Conservation (phyloP, 129 eudicot genomes). For the Pseudognaphalium luteoalbum region DNA sequence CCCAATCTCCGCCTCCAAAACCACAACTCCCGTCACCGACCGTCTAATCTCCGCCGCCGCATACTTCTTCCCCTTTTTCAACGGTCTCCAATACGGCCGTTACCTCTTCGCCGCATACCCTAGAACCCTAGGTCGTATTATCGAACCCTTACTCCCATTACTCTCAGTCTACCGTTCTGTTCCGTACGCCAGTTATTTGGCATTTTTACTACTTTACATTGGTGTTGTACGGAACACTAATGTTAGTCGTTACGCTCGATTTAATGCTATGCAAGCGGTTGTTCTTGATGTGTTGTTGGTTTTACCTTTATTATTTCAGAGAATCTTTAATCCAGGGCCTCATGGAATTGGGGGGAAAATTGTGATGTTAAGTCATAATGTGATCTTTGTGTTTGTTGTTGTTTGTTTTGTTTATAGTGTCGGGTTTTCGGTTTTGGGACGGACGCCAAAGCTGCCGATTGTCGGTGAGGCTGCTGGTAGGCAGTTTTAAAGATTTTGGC, state of each 20-base stretch:
- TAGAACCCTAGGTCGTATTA: conserved; percentile 39
- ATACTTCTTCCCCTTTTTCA: conserved; percentile 86
- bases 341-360: conserved; percentile 67
- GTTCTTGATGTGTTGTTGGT: conserved; percentile 75
- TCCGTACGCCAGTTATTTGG: conserved; percentile 71
- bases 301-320: conserved; percentile 61
- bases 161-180: conserved; percentile 67
- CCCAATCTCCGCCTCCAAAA: conserved; percentile 47
- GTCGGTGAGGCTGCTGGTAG: conserved; percentile 97
- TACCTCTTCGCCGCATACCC: conserved; percentile 84
- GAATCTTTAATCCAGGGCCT: conserved; percentile 61
- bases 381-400: conserved; percentile 51
- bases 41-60: conserved; percentile 82
- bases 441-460: conserved; percentile 78
- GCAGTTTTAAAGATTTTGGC: conserved; percentile 48
- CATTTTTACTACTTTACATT: conserved; percentile 61
- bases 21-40: conserved; percentile 79
- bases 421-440: conserved; percentile 55
- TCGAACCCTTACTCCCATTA: conserved; percentile 72
- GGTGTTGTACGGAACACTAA: conserved; percentile 68
- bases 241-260: conserved; percentile 64
- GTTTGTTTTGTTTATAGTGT: conserved; percentile 61
- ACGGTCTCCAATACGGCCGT: conserved; percentile 90
- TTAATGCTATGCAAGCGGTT: conserved; percentile 93
- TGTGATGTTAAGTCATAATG: conserved; percentile 51